phyloP scores from a whole-genome alignment of 257 asterid species.

The Lycium ferocissimum region DNA sequence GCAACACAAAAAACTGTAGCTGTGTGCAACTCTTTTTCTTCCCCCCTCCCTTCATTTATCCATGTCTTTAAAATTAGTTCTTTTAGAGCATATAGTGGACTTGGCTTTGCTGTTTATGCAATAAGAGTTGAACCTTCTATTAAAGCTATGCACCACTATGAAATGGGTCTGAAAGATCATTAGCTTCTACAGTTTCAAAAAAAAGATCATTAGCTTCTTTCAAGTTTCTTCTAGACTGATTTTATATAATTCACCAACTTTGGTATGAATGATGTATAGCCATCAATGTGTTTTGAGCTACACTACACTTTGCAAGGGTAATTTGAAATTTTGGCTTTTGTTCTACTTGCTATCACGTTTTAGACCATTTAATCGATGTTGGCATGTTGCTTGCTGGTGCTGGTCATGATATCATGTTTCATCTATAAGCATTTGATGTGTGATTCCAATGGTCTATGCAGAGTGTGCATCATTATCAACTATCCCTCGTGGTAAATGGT shows the following conservation, averaged over 20 bases:
- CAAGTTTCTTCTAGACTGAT: constrained; percentile 1
- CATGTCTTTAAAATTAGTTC: background rate
- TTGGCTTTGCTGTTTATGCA: constrained; percentile 1
- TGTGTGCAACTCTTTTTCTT: background rate
- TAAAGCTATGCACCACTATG: constrained; percentile 14
- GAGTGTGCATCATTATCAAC: constrained; percentile 83
- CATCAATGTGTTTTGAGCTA: background rate
- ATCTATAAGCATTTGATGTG: constrained; percentile 28
- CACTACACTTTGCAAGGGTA: background rate
- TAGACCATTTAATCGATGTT: constrained; percentile 18
- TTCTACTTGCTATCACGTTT: background rate
- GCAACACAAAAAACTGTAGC: background rate
- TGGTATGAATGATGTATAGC: background rate
- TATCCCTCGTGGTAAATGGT: constrained; percentile 95
- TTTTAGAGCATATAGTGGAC: constrained; percentile 3
- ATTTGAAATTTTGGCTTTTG: background rate
- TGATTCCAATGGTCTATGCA: constrained; percentile 48
- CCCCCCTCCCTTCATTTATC: background rate
- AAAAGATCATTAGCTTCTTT: background rate
- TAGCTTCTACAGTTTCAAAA: too few species aligned
- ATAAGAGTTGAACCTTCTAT: constrained; percentile 4
- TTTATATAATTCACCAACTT: background rate
- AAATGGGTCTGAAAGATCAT: constrained; percentile 10
- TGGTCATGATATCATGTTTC: constrained; percentile 18
- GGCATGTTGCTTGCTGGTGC: constrained; percentile 11